phyloP scores from a whole-genome alignment of 164 flowering plant species.

The Sedum album region DNA sequence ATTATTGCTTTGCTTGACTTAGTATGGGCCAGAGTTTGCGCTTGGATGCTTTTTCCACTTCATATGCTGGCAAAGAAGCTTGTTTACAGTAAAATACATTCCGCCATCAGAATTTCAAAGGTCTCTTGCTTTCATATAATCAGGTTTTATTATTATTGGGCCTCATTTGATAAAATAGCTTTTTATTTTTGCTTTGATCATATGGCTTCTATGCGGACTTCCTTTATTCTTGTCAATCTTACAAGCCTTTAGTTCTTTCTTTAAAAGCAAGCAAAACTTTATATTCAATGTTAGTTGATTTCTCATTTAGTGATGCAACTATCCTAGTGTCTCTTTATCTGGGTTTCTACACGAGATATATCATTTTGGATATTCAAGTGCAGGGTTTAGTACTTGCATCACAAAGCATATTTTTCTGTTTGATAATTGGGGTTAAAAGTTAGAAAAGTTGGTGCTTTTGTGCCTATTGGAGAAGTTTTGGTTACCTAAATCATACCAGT shows the following conservation, averaged over 20 bases:
- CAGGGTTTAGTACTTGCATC: neutral
- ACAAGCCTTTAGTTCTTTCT: neutral
- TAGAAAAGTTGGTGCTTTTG: neutral
- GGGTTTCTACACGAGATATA: neutral
- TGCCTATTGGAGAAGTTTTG: neutral
- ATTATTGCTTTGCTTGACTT: constrained; percentile 43
- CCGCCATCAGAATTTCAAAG: constrained; percentile 84
- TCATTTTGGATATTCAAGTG: neutral
- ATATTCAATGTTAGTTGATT: neutral
- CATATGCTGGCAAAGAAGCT: constrained; percentile 69
- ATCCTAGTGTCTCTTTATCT: neutral
- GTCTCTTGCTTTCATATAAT: constrained; percentile 18
- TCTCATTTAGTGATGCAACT: neutral
- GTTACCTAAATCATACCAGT: neutral
- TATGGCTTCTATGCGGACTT: neutral
- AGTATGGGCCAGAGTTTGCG: constrained; percentile 51
- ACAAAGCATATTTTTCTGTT: too few species aligned
- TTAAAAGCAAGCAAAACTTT: neutral
- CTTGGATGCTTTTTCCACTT: constrained; percentile 56
- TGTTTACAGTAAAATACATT: constrained; percentile 68
- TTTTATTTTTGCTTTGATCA: too few species aligned
- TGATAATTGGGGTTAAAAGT: neutral
- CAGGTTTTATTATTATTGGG: neutral
- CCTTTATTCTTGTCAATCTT: neutral
- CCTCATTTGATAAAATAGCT: too few species aligned